Evolutionary conservation across 2,329 filamentous ascomycete species (phyloP), one percentile per base, ranked within the genome.

Genomic region (Peltaster fructicola): DNA sequence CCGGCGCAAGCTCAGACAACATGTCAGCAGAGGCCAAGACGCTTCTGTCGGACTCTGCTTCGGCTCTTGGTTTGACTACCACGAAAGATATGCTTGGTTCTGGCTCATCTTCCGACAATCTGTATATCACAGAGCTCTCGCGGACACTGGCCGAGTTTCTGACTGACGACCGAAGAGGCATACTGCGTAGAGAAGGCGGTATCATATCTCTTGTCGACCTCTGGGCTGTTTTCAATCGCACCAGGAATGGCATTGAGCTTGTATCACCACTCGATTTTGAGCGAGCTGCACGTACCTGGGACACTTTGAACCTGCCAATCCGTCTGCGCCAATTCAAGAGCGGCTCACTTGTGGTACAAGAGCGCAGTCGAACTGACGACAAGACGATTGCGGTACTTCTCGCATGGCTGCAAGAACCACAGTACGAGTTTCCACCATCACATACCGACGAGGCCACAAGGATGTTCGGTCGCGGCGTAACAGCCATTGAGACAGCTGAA

Each of bases 221-320:
- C 1, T 93, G 82, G 82, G 80, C 82, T 14, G 70, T 90, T 35
- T 95, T 95, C 58, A 98, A 98, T 51, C 70, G 85, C 16, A 81
- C 79, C 15, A 69, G 85, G 26, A 85, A 85, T 25, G 88, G 85
- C 6, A 85, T 98, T 9, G 88, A 98, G 50, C 67, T 98, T 9
- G 78, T 95, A 24, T 91, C 80, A 36, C 88, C 88, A 0, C 60
- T 71, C 10, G 88, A 98, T 43, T 91, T 98, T 40, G 76, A 88
- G 44, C 85, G 84, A 44, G 88, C 88, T 2, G 80, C 81, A 0
- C 64, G 69, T 18, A 59, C 91, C 40, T 98, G 88, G 81, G 82
- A 90, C 43, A 76, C 71, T 33, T 59, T 98, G 10, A 77, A 73
- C 39, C 60, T 98, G 3, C 88, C 88, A 1, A 73, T 98, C 7